Base-by-base conservation (phyloP, 352 stramenopile species). In the Phytophthora pluvialis region DNA sequence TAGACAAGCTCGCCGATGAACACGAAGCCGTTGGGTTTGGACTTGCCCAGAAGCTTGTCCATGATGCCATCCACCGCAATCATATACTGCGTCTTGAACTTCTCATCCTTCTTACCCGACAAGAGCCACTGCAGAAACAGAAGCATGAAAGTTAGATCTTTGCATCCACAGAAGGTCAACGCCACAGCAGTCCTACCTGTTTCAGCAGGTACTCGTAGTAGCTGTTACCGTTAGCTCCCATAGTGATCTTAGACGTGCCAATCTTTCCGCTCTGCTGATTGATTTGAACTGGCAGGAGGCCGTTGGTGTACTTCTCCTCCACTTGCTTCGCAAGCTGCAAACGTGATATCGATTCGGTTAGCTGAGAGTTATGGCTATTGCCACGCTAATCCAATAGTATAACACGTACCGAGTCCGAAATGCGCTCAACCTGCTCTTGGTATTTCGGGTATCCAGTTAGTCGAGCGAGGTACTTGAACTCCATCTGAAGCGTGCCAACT, bases 131-230 rank as follows among this genome's bases (percentile, higher is more conserved):
- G 51, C 9, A 45, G 1, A 3, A 63, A 13, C 1, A 15, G 16
- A 54, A 31, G 18, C 21, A 54, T 21, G 16, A 44, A 8, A 40
- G 38, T 60, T 32, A 68, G 38, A 39, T 35, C 33, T 28, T 9
- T 39, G 4, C 25, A 29, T 28, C 6, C 12, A 1, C 1, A 29
- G 16, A 25, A 32, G 1, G 11, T 33, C 3, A 31, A 15, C 35
- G 32, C 39, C 21, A 60, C 16, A 16, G 10, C 21, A 11, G 13
- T 55, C 64, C 26, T 38, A 90, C 83, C 72, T 94, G 86, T 42
- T 94, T 94, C 45, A 94, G 74, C 13, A 94, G 52, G 35, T 94
- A 94, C 59, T 94, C 86, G 67, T 93, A 94, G 78, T 93, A 94
- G 67, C 84, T 94, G 62, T 94, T 84, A 9, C 84, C 86, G 18